Base-by-base conservation (phyloP, 768 basidiomycete genomes). In the Crepidotus variabilis region DNA sequence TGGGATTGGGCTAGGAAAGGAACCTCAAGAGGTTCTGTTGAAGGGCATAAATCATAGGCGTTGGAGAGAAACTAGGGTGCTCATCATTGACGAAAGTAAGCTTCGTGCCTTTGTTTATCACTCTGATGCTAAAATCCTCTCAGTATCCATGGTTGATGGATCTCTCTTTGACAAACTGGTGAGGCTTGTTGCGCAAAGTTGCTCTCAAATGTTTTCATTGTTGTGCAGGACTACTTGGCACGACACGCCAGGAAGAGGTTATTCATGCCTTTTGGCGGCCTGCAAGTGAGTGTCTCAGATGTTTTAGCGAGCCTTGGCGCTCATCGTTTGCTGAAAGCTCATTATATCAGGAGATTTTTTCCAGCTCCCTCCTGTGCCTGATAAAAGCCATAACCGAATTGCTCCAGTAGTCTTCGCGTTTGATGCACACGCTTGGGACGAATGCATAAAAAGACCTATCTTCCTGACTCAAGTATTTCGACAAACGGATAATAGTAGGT, bases 291-390 rank as follows among this genome's bases (percentile, higher is more conserved):
- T 13, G 20, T 43, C 22, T 22, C 22, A 10, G 6, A 20, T 16
- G 3, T 6, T 6, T 45, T 33, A n/a, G n/a, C n/a, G 21, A 33
- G 21, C 10, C 16, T 21, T 20, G 36, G 0, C 50, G 33, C 16
- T 53, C 21, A 33, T 52, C 10, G 47, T 35, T 55, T 14, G 47
- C 32, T 54, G 24, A 22, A 16, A 90, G 85, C 78, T 90, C 49
- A 77, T 91, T 28, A 67, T 90, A 6, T 84, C 86, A 0, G 90
- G 90, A 0, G 90, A 92, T 67, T 92, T 91, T 67, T 90, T 87
- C 67, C 89, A 92, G 67, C 73, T 92, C 0, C 89, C 90, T 1
- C 90, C 90, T 0, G 87, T 92, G 1, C 73, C 77, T 2, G 76
- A 78, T n/a, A 58, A 71, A 52, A 73, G 65, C 50, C 60, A 71